A percentile compares a stretch with the other conserved stretches of the same genome.
Conservation (phyloP, 176 grass and related monocot species). For the Puya raimondii region DNA sequence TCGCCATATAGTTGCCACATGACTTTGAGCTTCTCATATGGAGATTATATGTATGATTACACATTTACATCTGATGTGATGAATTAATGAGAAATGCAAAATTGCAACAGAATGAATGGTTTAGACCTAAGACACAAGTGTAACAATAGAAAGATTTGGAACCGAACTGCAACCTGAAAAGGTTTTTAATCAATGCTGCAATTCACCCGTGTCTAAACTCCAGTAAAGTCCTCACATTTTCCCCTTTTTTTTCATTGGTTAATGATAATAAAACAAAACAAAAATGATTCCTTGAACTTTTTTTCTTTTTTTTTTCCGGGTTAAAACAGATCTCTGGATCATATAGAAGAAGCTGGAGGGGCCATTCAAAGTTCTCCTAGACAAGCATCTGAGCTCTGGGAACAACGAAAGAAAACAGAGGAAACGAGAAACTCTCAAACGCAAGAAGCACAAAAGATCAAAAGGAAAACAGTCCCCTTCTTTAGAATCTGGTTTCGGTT, state of each 20-base stretch:
- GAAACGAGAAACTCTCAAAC: background rate
- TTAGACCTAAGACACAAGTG: too few species aligned
- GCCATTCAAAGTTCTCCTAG: conserved; percentile 10
- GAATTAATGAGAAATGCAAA: too few species aligned
- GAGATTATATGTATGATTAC: too few species aligned
- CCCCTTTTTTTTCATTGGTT: background rate
- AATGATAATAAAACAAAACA: background rate
- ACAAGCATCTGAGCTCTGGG: conserved; percentile 16
- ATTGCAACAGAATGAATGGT: too few species aligned
- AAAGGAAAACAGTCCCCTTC: conserved; percentile 29
- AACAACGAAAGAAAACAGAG: conserved; percentile 29
- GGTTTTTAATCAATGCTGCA: too few species aligned
- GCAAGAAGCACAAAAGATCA: conserved; percentile 6
- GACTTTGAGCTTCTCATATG: too few species aligned
- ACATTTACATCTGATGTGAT: too few species aligned
- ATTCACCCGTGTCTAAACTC: too few species aligned
- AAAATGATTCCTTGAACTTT: conserved; percentile 7
- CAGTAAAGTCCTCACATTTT: too few species aligned
- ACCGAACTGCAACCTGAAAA: too few species aligned
- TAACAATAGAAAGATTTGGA: too few species aligned
- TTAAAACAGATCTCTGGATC: conserved; percentile 32
- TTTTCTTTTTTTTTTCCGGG: conserved; percentile 9
- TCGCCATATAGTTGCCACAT: too few species aligned
- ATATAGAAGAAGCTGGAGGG: conserved; percentile 11
- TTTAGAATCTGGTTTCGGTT: conserved; percentile 54